Percentiles rank a stretch among this genome's conserved stretches.
Conservation (phyloP, 2,329 filamentous ascomycete genomes). For the Metarhizium album region DNA sequence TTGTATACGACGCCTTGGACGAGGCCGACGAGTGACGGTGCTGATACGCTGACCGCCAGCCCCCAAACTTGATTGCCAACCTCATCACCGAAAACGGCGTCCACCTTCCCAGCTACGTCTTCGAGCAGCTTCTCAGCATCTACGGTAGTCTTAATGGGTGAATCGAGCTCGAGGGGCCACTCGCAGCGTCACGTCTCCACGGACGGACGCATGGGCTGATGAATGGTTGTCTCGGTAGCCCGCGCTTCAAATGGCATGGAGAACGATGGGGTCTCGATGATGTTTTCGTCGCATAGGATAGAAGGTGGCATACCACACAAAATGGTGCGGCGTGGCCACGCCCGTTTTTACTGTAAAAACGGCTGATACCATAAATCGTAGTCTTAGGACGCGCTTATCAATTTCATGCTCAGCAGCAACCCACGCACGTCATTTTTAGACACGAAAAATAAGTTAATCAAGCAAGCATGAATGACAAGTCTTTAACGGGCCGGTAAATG, state of each 20-base stretch:
- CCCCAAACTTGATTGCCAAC: constrained; percentile 57
- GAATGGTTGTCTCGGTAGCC: neutral
- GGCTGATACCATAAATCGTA: neutral
- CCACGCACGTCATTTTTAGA: neutral
- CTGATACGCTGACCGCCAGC: constrained; percentile 28
- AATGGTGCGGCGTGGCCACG: too few species aligned
- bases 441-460: neutral
- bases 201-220: neutral
- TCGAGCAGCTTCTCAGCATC: constrained; percentile 59
- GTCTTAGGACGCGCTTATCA: neutral
- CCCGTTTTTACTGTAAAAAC: too few species aligned
- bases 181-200: neutral
- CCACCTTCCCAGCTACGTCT: constrained; percentile 57
- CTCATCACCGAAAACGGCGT: constrained; percentile 69
- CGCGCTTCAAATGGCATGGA: neutral
- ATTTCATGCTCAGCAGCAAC: neutral
- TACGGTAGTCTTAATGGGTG: constrained; percentile 32
- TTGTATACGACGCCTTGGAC: constrained; percentile 1
- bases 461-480: neutral
- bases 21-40: too few species aligned
- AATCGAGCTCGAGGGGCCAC: constrained; percentile 4
- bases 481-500: neutral
- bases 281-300: too few species aligned
- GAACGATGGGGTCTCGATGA: neutral
- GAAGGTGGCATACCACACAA: too few species aligned